A percentile compares a stretch with the other conserved stretches of the same genome.
phyloP scores from a whole-genome alignment of 495 filamentous ascomycete genomes.

The Hyaloscypha bicolor region DNA sequence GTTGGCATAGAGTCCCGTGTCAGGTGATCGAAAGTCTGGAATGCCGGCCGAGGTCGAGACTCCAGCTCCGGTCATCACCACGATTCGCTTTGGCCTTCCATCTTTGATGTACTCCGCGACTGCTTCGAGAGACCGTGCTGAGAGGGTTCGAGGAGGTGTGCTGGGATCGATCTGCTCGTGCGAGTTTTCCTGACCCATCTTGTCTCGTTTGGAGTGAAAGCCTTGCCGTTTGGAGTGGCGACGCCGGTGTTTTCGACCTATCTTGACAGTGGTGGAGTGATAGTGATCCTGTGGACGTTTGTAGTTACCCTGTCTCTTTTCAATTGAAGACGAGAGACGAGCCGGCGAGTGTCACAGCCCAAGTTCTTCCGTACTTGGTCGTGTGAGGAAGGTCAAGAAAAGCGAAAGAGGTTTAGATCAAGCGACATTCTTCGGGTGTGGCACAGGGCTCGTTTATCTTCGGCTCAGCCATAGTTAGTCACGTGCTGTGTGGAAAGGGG shows the following conservation, averaged over 20 bases:
- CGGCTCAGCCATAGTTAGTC: background rate
- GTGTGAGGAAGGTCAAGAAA: background rate
- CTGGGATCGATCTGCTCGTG: conserved; percentile 59
- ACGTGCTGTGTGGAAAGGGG: background rate
- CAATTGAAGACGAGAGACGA: too few species aligned
- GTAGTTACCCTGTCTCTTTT: background rate
- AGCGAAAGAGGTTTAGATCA: background rate
- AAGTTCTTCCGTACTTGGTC: background rate
- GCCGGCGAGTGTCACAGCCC: background rate
- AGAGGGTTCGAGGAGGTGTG: conserved; percentile 63
- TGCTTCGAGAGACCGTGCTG: conserved; percentile 65
- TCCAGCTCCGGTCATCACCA: conserved; percentile 76
- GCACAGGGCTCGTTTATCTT: background rate
- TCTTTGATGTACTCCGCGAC: conserved; percentile 77
- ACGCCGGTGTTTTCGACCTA: conserved; percentile 29
- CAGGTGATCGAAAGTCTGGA: conserved; percentile 76
- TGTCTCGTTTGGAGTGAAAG: conserved; percentile 11
- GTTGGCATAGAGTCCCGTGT: conserved; percentile 81
- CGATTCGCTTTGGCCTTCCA: conserved; percentile 65
- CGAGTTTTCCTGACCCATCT: conserved; percentile 75
- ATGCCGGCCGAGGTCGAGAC: conserved; percentile 64
- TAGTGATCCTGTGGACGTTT: background rate
- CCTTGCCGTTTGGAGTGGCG: conserved; percentile 25
- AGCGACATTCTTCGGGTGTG: background rate
- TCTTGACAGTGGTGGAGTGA: conserved; percentile 4